Base-by-base conservation (phyloP, 1,284 basidiomycete species). In the Mycena citricolor region DNA sequence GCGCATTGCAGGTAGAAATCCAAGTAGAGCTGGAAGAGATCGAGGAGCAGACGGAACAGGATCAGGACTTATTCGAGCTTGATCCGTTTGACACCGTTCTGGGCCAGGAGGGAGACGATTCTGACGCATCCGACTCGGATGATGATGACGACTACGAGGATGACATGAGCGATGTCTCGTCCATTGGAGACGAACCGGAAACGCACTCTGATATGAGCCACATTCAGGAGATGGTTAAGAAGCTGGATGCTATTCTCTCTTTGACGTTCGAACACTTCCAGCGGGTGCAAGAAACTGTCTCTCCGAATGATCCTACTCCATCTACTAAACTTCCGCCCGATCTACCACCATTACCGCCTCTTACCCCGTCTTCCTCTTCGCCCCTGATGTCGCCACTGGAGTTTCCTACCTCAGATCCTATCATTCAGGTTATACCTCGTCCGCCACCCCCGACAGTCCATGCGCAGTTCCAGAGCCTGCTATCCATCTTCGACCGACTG, bases 21-120 rank as follows among this genome's bases (percentile, higher is more conserved):
- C 95, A 97, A 65, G 88, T 94, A 16, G 93, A 95, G 59, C 64
- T 95, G 3, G 95, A 98, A 62, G 94, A 97, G 55, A 70, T 95
- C 14, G 94, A 97, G 59, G 84, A 85, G 8, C 42, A 60, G 21
- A 66, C 66, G 2, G 66, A 79, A 19, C 80, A 83, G 31, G 57
- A 82, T 11, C 74, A 75, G 2, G 87, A 85, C 16, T 45, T 88
- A 11, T 85, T 87, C 52, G 82, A 86, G 34, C 61, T 87, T 16
- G 91, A 97, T 64, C 88, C 90, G 0, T 93, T 94, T 56, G 90
- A 94, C 54, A 77, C 78, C 20, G 67, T 87, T 29, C 67, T 94
- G 20, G 86, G 87, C 11, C 83, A 92, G 56, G 85, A 86, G 55
- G 75, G 68, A 11, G 72, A 74, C 10, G 77, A 74, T 12, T 70